Base-by-base conservation (phyloP, 106 monocot species). In the Hemerocallis citrina region DNA sequence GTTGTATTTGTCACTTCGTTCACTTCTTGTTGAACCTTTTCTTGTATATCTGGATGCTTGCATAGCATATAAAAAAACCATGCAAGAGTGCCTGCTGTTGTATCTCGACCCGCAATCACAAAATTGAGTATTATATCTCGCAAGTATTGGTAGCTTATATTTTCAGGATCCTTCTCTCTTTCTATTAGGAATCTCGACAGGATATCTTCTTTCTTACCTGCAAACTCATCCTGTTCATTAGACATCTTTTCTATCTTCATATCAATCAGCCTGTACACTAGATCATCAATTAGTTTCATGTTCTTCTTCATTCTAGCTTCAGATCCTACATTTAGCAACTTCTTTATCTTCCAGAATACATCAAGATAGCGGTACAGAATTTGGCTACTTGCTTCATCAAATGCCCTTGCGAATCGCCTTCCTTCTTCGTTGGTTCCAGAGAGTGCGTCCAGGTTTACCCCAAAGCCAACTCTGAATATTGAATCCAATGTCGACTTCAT, bases 401-500 rank as follows among this genome's bases (percentile, higher is more conserved):
- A 73, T 22, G 73, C 73, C 51, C 42, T 66, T 27, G 73, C 36
- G 22, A 73, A 66, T 8, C 1, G 6, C 7, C 1, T 28, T 29
- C 65, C 65, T 50, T 59, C 65, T 22, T 30, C n/a, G 37, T 59
- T 47, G 4, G 59, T 39, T 22, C 57, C 79, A 6, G 59, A 59
- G 0, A 75, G 47, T 17, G 49, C 49, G 9, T 75, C 32, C 36
- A 76, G 30, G 7, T 76, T 69, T 3, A 64, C 47, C 2, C n/a
- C 75, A 42, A 76, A 76, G 8, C 57, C 75, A 32, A 69, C 55
- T 50, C 58, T 47, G 37, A 76, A 76, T 47, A 76, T 76, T 6
- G 69, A 76, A 43, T 76, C 75, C 55, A 76, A 6, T 5, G 75
- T 76, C 0, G 63, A 63, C 59, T 59, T 76, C 69, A 69, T 63